A percentile compares a stretch with the other conserved stretches of the same genome.
Evolutionary conservation across 164 flowering plant genomes (phyloP).

Genomic region (Kingdonia uniflora): DNA sequence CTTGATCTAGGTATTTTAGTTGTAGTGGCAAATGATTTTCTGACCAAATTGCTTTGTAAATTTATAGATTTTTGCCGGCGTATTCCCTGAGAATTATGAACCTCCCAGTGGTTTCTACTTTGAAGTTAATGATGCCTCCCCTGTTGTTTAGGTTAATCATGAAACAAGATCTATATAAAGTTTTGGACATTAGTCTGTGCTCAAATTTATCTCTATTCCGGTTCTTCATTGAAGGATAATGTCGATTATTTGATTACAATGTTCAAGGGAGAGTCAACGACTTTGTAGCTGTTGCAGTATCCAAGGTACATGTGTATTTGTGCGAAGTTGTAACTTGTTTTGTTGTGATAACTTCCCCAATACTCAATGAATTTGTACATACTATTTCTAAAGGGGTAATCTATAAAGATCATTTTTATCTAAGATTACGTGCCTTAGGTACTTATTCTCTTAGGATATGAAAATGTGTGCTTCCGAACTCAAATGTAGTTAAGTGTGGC

Average conservation of each 20-base stretch:
- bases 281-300: constrained; percentile 78
- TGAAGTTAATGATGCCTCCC: constrained; percentile 52
- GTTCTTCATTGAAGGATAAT: constrained; percentile 30
- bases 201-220: background rate
- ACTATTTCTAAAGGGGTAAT: no score
- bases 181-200: constrained; percentile 2
- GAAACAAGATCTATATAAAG: background rate
- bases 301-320: constrained; percentile 38
- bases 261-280: constrained; percentile 83
- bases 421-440: no score
- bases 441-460: no score
- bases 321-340: background rate
- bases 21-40: background rate
- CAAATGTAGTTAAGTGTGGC: no score
- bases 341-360: background rate
- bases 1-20: background rate
- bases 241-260: constrained; percentile 75
- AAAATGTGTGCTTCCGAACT: no score
- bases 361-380: no score
- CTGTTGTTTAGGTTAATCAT: constrained; percentile 44
- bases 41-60: background rate
- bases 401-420: no score
- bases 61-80: constrained; percentile 53
- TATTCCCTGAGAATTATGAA: constrained; percentile 50
- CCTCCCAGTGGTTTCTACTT: constrained; percentile 50